Evolutionary conservation across 768 basidiomycete genomes (phyloP), one percentile per base, ranked within the genome.

Genomic region (Podaxis sp.): DNA sequence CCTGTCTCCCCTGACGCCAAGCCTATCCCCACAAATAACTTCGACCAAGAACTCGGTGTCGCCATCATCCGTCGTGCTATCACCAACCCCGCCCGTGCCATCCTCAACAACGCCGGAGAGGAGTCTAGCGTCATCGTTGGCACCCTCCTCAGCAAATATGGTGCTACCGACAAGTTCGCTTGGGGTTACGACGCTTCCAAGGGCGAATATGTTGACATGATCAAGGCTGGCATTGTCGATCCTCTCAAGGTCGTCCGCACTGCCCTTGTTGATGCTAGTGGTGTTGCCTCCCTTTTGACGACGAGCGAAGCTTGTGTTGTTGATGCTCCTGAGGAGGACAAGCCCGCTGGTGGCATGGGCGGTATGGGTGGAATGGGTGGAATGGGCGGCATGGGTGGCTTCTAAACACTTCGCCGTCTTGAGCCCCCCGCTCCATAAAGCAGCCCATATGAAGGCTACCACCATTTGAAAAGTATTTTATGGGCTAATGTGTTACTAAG

Each of bases 11-110:
- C 85, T 2, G 81, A 85, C 68, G 84, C 88, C 40, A 86, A 85
- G 69, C 81, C 87, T 33, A 87, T 99, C 70, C 75, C 84, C 19
- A 93, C 91, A 0, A 77, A 80, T 75, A 98, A 98, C 91, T 99
- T 99, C 71, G 96, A 99, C 80, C 96, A 98, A 72, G 89, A 95
- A 69, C 92, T 99, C 61, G 96, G 96, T 68, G 93, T 98, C 24
- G 84, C 87, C 64, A 98, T 97, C 77, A 92, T 97, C 75, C 87
- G 89, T 36, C 87, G 92, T 30, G 95, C 96, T 19, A 77, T 99
- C 66, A 85, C 87, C 19, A 82, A 87, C 61, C 96, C 96, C 5
- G 83, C 90, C 12, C 89, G 94, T 51, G 91, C 92, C 1, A 99
- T 99, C 74, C 85, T 95, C 62, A 83, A 83, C 74, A 99, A 99